These are phyloP conservation scores for Neofusicoccum laricinum DNA, from an alignment of 2,329 filamentous ascomycete species.

Conservation along the genomic window DNA sequence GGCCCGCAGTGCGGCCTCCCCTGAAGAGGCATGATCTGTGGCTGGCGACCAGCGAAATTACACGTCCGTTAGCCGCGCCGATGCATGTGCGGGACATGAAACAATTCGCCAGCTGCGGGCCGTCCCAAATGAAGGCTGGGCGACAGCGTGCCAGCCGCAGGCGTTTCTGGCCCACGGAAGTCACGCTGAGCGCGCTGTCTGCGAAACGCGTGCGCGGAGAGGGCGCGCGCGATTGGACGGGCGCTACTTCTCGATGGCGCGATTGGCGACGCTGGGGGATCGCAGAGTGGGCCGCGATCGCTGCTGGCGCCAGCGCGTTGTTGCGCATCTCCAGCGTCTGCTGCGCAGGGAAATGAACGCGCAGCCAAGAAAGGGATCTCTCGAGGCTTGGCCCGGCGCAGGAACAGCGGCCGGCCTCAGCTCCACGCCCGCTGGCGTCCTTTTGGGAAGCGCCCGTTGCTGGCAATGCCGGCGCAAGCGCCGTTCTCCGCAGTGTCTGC, in stretches of 20 bases:
- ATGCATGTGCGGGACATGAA: conserved; percentile 8
- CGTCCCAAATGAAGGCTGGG: conserved; percentile 1
- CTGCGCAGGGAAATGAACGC: conserved; percentile 5
- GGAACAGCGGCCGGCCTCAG: conserved; percentile 2
- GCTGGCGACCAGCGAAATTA: conserved; percentile 10
- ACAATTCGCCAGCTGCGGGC: conserved; percentile 12
- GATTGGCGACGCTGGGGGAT: background rate
- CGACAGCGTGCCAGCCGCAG: background rate
- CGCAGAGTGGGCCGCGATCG: conserved; percentile 8
- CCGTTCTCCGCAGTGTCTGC: conserved; percentile 8
- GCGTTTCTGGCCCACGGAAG: background rate
- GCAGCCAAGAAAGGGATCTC: conserved; percentile 2
- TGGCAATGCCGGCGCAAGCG: conserved; percentile 3
- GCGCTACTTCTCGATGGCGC: conserved; percentile 6
- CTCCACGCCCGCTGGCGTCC: background rate
- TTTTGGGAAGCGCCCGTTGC: conserved; percentile 10
- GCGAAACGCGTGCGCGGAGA: background rate
- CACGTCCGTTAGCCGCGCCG: conserved; percentile 5
- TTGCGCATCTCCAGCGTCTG: background rate
- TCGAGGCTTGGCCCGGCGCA: conserved; percentile 1
- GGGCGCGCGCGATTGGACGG: conserved; percentile 1
- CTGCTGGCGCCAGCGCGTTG: background rate
- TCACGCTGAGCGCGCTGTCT: background rate
- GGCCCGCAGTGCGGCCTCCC: background rate
- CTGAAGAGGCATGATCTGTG: background rate